Base-by-base conservation (phyloP, 2,329 filamentous ascomycete genomes). In the Xenosphaeropsis pyriputrescens region DNA sequence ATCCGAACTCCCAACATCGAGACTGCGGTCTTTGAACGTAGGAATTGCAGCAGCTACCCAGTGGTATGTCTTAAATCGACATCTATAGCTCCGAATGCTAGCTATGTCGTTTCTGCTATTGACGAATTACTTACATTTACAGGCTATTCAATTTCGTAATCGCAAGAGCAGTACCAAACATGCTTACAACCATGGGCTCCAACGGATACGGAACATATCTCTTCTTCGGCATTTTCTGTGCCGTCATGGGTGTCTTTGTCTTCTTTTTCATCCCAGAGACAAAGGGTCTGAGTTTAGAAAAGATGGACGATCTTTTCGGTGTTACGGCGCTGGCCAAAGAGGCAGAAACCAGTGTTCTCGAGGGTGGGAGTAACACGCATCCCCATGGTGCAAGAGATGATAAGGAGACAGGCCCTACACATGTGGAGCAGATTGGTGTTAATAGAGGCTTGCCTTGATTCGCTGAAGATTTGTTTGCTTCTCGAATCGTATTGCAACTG, bases 101-200 rank as follows among this genome's bases (percentile, higher is more conserved):
- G n/a, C n/a, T n/a, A n/a, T n/a, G n/a, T n/a, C n/a, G n/a, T n/a
- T n/a, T n/a, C n/a, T n/a, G n/a, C n/a, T n/a, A n/a, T n/a, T n/a
- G n/a, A n/a, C n/a, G n/a, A n/a, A n/a, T n/a, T 26, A 26, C 22
- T 26, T 3, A 26, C 22, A 26, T 26, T 3, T 6, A 26, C 22
- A 15, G 16, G 78, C 56, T 84, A 4, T 83, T 84, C 56, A 85
- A 85, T 52, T 80, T 84, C 43, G 70, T 82, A 8, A 74, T 84
- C 40, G 78, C 79, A 2, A 62, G 75, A 40, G 74, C 75, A 26
- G 75, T 78, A 3, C 72, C 78, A 2, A 74, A 70, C 34, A 83
- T 84, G 78, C 63, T 83, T 49, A 64, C 64, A 58, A 68, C 59
- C 12, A 63, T 67, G 49, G 62, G 61, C 15, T 44, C 53, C 17